Conservation (phyloP, 1,284 basidiomycete species). For the Papiliotrema nemorosa region DNA sequence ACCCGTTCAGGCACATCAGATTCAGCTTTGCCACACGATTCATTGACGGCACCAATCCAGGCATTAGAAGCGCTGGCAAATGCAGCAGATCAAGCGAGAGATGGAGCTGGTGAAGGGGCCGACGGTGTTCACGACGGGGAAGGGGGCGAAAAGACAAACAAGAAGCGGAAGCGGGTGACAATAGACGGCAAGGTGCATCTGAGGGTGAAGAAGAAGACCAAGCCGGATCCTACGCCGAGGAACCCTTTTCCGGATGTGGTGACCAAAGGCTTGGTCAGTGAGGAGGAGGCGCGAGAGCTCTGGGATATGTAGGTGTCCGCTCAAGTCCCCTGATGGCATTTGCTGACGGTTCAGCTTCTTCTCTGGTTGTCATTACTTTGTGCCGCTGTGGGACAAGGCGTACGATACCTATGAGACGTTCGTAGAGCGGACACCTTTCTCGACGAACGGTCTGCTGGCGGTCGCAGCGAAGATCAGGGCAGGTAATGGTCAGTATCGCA, state of each 20-base stretch:
- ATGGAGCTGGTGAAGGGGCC: conserved; percentile 21
- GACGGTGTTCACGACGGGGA: neutral
- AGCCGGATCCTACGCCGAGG: conserved; percentile 77
- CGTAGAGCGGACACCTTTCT: conserved; percentile 86
- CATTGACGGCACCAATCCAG: conserved; percentile 85
- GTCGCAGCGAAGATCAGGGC: conserved; percentile 86
- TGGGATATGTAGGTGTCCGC: conserved; percentile 67
- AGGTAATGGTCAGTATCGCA: conserved; percentile 60
- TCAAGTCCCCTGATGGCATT: neutral
- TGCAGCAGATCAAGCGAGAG: conserved; percentile 83
- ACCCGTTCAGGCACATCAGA: conserved; percentile 72
- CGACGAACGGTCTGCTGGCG: conserved; percentile 66
- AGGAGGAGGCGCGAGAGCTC: conserved; percentile 74
- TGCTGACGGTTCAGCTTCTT: conserved; percentile 65
- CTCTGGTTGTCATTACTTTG: conserved; percentile 90
- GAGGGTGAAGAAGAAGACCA: conserved; percentile 79
- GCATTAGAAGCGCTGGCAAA: conserved; percentile 87
- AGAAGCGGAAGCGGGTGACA: conserved; percentile 34
- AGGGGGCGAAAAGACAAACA: conserved; percentile 8
- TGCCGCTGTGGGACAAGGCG: conserved; percentile 81
- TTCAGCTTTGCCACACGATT: conserved; percentile 65
- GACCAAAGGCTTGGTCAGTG: conserved; percentile 63
- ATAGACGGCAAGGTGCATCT: conserved; percentile 34
- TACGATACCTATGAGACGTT: conserved; percentile 88
- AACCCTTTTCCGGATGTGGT: conserved; percentile 53